Conservation (phyloP, 2,329 filamentous ascomycete genomes). For the Lojkania enalia region DNA sequence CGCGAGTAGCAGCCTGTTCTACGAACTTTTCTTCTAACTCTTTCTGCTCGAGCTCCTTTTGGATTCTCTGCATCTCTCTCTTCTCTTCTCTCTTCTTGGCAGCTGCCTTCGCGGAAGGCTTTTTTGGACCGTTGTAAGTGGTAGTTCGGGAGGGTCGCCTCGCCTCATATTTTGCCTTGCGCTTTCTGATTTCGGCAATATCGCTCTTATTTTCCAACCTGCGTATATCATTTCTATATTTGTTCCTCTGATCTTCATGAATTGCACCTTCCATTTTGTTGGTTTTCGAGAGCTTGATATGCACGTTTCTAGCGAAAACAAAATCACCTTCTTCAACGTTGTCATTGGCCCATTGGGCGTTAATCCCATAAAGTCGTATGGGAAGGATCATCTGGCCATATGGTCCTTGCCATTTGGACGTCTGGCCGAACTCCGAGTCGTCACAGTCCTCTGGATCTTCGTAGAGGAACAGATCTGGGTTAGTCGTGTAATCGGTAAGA, state of each 20-base stretch:
- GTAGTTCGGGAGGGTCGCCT: slow-evolving; percentile 10
- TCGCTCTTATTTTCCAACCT: slow-evolving; percentile 50
- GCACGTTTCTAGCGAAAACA: slow-evolving; percentile 72
- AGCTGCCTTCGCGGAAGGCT: slow-evolving; percentile 22
- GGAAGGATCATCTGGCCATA: slow-evolving; percentile 72
- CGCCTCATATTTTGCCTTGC: slow-evolving; percentile 66
- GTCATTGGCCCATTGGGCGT: slow-evolving; percentile 62
- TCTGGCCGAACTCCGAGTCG: slow-evolving; percentile 33
- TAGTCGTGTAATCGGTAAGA: slow-evolving; percentile 81
- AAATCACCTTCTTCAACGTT: slow-evolving; percentile 63
- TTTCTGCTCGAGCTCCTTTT: slow-evolving; percentile 36
- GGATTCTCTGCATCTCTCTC: slow-evolving; percentile 37
- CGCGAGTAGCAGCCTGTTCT: slow-evolving; percentile 17
- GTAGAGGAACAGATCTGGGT: slow-evolving; percentile 65
- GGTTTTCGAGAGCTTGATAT: slow-evolving; percentile 60
- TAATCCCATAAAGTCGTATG: slow-evolving; percentile 70
- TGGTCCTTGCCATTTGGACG: slow-evolving; percentile 70
- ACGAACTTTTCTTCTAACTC: slow-evolving; percentile 28
- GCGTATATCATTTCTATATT: slow-evolving; percentile 61
- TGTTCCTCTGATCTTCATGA: slow-evolving; percentile 60
- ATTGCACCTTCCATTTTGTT: slow-evolving; percentile 71
- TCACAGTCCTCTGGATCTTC: slow-evolving; percentile 39
- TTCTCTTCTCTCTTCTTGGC: slow-evolving; percentile 45
- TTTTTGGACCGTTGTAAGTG: slow-evolving; percentile 18
- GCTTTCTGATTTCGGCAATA: slow-evolving; percentile 61